Percentiles rank a stretch among this genome's conserved stretches.
Evolutionary conservation across 2,329 filamentous ascomycete genomes (phyloP).

Genomic region (Daldinia eschscholtzii): DNA sequence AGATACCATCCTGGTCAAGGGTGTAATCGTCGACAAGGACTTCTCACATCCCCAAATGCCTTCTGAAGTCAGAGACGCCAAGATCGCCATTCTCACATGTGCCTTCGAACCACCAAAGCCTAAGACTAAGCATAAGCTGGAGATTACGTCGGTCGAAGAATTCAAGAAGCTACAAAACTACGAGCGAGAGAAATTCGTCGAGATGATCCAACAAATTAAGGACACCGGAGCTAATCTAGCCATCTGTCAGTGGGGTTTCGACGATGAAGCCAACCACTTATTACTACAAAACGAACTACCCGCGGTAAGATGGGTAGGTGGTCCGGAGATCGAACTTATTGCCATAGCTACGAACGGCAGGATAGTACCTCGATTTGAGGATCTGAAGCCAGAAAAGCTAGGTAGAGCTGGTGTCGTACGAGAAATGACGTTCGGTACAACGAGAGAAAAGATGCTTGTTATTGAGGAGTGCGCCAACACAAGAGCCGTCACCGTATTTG

Average conservation of each 20-base stretch:
- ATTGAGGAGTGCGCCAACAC: conserved; percentile 99
- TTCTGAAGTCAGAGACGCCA: conserved; percentile 92
- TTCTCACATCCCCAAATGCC: conserved; percentile 99
- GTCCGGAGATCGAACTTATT: conserved; percentile 97
- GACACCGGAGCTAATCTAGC: conserved; percentile 96
- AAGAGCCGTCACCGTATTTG: conserved; percentile 94
- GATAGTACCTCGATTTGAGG: conserved; percentile 97
- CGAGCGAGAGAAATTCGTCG: conserved; percentile 94
- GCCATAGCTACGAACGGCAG: conserved; percentile 98
- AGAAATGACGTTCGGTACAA: conserved; percentile 97
- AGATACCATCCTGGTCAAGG: conserved; percentile 94
- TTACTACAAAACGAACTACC: conserved; percentile 96
- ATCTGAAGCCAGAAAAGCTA: conserved; percentile 90
- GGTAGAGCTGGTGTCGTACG: conserved; percentile 89
- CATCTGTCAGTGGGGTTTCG: conserved; percentile 99
- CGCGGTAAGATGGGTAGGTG: conserved; percentile 97
- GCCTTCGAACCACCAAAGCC: conserved; percentile 99
- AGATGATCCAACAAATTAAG: conserved; percentile 99
- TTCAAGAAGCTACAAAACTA: conserved; percentile 98
- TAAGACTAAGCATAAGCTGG: conserved; percentile 99
- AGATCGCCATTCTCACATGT: conserved; percentile 97
- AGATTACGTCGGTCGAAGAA: conserved; percentile 96
- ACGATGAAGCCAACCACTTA: conserved; percentile 98
- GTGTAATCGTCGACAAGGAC: conserved; percentile 99
- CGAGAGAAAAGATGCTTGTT: conserved; percentile 98